A percentile compares a stretch with the other conserved stretches of the same genome.
These are phyloP conservation scores for Mycosarcoma mackinlayi DNA, from an alignment of 1,284 basidiomycete species.

Conservation along the genomic window DNA sequence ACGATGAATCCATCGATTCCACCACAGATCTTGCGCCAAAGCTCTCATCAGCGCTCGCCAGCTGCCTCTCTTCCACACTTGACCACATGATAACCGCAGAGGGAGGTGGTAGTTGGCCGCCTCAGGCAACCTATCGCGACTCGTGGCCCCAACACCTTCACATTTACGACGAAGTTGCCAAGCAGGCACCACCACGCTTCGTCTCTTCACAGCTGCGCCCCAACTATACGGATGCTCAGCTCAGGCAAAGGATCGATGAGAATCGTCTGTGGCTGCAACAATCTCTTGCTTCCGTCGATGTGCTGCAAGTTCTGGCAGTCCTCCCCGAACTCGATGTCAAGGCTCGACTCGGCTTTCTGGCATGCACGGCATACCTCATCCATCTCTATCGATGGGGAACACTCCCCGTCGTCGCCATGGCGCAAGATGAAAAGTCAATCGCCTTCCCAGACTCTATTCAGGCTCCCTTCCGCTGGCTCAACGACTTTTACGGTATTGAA, in stretches of 20 bases:
- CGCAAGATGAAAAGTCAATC: slow-evolving; percentile 42
- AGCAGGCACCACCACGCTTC: slow-evolving; percentile 40
- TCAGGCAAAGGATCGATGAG: slow-evolving; percentile 35
- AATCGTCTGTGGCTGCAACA: slow-evolving; percentile 40
- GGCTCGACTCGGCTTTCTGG: slow-evolving; percentile 39
- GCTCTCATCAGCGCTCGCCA: slow-evolving; percentile 28
- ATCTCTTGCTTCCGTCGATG: slow-evolving; percentile 17
- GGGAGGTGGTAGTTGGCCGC: slow-evolving; percentile 48
- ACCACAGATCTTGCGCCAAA: slow-evolving; percentile 33
- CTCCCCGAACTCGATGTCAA: slow-evolving; percentile 25
- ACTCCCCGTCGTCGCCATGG: slow-evolving; percentile 44
- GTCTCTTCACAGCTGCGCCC: slow-evolving; percentile 36
- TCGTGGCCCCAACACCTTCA: slow-evolving; percentile 45
- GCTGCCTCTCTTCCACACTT: slow-evolving; percentile 20
- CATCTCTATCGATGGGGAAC: slow-evolving; percentile 52
- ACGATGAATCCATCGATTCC: slow-evolving; percentile 25
- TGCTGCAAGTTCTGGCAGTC: slow-evolving; percentile 20
- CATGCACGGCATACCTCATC: slow-evolving; percentile 43
- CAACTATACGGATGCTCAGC: slow-evolving; percentile 36
- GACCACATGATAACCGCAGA: slow-evolving; percentile 40
- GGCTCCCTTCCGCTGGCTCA: slow-evolving; percentile 43
- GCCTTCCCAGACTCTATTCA: slow-evolving; percentile 26
- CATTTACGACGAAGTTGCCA: slow-evolving; percentile 33
- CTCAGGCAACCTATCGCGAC: slow-evolving; percentile 35
- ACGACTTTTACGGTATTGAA: slow-evolving; percentile 44